Percentiles rank a stretch among this genome's conserved stretches.
These are phyloP conservation scores for Dactylonectria macrodidyma DNA, from an alignment of 2,329 filamentous ascomycete species.

Conservation along the genomic window DNA sequence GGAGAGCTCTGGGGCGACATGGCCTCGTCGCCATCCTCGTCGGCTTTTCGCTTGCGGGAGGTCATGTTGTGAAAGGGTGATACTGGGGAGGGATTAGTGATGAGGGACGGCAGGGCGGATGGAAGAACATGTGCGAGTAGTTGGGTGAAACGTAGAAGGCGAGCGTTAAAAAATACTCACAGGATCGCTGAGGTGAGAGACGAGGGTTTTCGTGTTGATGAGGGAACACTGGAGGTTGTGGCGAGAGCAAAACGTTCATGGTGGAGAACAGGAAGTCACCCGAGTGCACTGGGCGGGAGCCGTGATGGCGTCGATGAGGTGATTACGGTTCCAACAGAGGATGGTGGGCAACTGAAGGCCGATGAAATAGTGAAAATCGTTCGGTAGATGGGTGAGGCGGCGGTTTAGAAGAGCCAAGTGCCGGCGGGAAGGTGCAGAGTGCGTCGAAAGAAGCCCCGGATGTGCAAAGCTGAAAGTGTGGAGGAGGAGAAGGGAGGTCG, in stretches of 20 bases:
- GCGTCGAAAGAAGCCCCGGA: slow-evolving; percentile 25
- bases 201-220: slow-evolving; percentile 71
- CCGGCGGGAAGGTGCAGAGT: slow-evolving; percentile 22
- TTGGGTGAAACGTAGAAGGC: background rate
- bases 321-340: slow-evolving; percentile 26
- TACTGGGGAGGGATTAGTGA: slow-evolving; percentile 50
- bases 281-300: slow-evolving; percentile 22
- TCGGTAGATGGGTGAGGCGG: background rate
- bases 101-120: slow-evolving; percentile 22
- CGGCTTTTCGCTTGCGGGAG: slow-evolving; percentile 87
- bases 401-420: background rate
- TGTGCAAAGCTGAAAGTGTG: slow-evolving; percentile 29
- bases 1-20: slow-evolving; percentile 90
- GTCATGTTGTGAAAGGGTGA: slow-evolving; percentile 68
- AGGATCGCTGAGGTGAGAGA: slow-evolving; percentile 68
- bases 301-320: slow-evolving; percentile 15
- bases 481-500: slow-evolving; percentile 34
- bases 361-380: background rate
- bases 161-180: slow-evolving; percentile 59
- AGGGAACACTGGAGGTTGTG: slow-evolving; percentile 72
- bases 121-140: background rate
- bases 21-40: slow-evolving; percentile 86
- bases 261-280: slow-evolving; percentile 44
- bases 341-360: slow-evolving; percentile 1
- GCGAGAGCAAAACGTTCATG: slow-evolving; percentile 76